phyloP scores from a whole-genome alignment of 306 rosid genomes.

The Ziziphus jujuba region DNA sequence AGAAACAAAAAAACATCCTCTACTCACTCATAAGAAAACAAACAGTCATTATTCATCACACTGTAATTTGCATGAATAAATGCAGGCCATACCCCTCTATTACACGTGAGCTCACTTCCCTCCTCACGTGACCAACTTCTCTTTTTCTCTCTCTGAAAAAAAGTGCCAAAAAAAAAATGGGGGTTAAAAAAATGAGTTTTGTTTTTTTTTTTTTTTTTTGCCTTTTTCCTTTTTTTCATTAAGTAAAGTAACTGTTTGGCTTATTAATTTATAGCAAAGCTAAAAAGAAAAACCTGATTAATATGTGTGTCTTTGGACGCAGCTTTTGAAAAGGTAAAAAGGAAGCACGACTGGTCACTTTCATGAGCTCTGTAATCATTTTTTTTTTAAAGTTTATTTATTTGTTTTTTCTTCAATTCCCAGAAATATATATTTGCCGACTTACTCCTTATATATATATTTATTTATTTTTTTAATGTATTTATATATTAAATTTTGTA shows the following conservation, averaged over 20 bases:
- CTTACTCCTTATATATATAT: too few relatives aligned
- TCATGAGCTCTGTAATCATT: conserved; percentile 20
- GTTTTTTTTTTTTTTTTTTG: too few relatives aligned
- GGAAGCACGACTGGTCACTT: conserved; percentile 29
- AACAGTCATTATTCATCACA: conserved; percentile 47
- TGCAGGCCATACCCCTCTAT: conserved; percentile 32
- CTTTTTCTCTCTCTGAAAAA: not conserved
- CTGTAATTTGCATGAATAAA: conserved; percentile 57
- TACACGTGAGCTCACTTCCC: conserved; percentile 36
- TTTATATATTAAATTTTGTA: too few relatives aligned
- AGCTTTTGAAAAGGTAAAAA: conserved; percentile 25
- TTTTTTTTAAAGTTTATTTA: conserved; percentile 1
- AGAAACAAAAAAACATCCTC: conserved; percentile 60
- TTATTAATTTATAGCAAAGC: not conserved
- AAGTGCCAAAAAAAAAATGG: not conserved
- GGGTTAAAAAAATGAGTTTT: too few relatives aligned
- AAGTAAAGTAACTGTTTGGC: too few relatives aligned
- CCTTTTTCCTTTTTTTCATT: too few relatives aligned
- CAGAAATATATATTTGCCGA: too few relatives aligned
- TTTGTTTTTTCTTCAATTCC: too few relatives aligned
- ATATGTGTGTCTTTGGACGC: conserved; percentile 7
- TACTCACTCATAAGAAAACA: conserved; percentile 40
- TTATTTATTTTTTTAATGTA: too few relatives aligned
- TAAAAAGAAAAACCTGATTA: conserved; percentile 22
- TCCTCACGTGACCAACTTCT: conserved; percentile 36